Evolutionary conservation across 192 early-diverging fungal genomes (phyloP).

Genomic region (Mortierella alpina): DNA sequence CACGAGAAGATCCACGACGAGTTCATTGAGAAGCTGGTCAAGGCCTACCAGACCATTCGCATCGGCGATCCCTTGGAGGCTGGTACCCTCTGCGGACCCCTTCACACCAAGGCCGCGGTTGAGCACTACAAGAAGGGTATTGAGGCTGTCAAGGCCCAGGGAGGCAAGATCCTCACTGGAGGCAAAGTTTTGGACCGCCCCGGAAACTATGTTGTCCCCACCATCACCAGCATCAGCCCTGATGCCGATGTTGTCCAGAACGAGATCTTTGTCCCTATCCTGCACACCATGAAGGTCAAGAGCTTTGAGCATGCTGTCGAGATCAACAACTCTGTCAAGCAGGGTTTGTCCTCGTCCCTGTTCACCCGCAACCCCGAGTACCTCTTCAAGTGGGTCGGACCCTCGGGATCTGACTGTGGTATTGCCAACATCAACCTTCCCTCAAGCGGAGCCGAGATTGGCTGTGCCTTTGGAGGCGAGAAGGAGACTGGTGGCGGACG

Average conservation of each 20-base stretch:
- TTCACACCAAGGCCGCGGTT: conserved; percentile 91
- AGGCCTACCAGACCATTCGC: conserved; percentile 88
- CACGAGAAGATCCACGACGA: conserved; percentile 90
- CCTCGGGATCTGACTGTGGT: conserved; percentile 91
- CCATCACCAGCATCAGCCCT: conserved; percentile 84
- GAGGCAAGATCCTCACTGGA: conserved; percentile 87
- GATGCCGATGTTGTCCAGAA: conserved; percentile 86
- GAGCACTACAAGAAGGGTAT: conserved; percentile 78
- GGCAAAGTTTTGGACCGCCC: conserved; percentile 79
- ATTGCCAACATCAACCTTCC: conserved; percentile 97
- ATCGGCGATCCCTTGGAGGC: conserved; percentile 89
- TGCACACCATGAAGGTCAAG: conserved; percentile 85
- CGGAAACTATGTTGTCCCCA: conserved; percentile 95
- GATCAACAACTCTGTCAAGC: conserved; percentile 89
- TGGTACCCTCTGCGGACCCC: conserved; percentile 89
- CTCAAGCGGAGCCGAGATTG: conserved; percentile 97
- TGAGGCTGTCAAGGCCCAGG: conserved; percentile 82
- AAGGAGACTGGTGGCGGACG: conserved; percentile 97
- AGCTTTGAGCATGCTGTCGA: conserved; percentile 87
- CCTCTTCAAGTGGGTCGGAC: conserved; percentile 94
- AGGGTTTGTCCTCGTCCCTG: conserved; percentile 87
- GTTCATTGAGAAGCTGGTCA: conserved; percentile 79
- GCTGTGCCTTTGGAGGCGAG: conserved; percentile 97
- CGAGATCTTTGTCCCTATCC: conserved; percentile 96
- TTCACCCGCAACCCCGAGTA: conserved; percentile 85